These are phyloP conservation scores for Phytophthora palmivora DNA, from an alignment of 352 stramenopile genomes.

Conservation along the genomic window DNA sequence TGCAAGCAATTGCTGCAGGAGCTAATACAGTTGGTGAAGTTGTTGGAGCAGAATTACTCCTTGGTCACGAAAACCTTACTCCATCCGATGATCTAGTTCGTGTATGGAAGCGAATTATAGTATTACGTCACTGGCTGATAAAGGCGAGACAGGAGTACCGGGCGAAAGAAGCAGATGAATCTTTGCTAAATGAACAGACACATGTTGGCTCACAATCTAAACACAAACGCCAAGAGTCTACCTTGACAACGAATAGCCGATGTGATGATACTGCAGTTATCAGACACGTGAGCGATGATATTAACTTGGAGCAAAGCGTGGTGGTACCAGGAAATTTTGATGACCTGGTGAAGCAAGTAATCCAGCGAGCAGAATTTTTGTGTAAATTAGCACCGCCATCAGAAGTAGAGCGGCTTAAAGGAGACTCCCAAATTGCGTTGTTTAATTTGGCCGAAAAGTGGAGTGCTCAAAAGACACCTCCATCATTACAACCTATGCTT, in stretches of 20 bases:
- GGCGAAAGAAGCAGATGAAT: conserved; percentile 60
- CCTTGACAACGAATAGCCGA: not conserved
- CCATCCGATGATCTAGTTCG: conserved; percentile 76
- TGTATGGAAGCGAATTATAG: conserved; percentile 85
- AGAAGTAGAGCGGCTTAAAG: conserved; percentile 62
- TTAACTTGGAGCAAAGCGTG: conserved; percentile 69
- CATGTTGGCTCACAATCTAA: not conserved
- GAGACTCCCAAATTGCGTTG: conserved; percentile 76
- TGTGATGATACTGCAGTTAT: not conserved
- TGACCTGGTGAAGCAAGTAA: conserved; percentile 68
- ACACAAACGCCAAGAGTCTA: not conserved
- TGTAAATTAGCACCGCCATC: conserved; percentile 77
- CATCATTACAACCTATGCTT: conserved; percentile 86
- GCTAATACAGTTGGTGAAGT: conserved; percentile 29
- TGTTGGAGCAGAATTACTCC: conserved; percentile 36
- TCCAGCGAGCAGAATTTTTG: conserved; percentile 76
- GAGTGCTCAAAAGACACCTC: conserved; percentile 82
- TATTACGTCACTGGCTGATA: conserved; percentile 87
- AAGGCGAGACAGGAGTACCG: conserved; percentile 83
- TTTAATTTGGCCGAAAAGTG: conserved; percentile 89
- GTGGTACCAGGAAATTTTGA: conserved; percentile 74
- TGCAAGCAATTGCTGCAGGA: conserved; percentile 71
- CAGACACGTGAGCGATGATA: conserved; percentile 25
- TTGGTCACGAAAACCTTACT: conserved; percentile 61
- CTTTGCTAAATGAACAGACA: conserved; percentile 5